phyloP scores from a whole-genome alignment of 306 rosid species.

The Lathyrus aphaca region DNA sequence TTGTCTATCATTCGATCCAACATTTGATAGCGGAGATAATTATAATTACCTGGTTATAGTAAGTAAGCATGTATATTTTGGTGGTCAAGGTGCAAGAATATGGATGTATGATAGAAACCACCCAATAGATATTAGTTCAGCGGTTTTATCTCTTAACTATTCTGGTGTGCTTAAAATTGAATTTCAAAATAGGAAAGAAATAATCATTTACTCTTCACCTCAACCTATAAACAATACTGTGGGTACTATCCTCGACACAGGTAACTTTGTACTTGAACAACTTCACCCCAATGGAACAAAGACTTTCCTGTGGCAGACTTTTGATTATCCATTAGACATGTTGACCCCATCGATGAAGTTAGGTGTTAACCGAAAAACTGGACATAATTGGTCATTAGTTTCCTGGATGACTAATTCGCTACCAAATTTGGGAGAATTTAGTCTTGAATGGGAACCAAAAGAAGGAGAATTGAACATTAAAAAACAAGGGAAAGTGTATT shows the following conservation, averaged over 20 bases:
- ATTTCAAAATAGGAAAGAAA: background rate
- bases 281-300: constrained; percentile 19
- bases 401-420: background rate
- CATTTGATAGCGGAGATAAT: too few species aligned
- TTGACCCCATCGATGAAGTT: constrained; percentile 39
- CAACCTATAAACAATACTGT: background rate
- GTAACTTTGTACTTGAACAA: constrained; percentile 34
- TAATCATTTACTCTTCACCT: constrained; percentile 24
- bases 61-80: fast-evolving
- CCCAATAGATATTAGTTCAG: background rate
- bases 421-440: background rate
- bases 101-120: background rate
- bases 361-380: constrained; percentile 29
- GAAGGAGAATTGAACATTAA: background rate
- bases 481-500: background rate
- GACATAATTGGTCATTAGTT: background rate
- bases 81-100: too few species aligned
- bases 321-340: constrained; percentile 28
- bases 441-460: constrained; percentile 17
- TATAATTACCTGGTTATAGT: background rate
- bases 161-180: constrained; percentile 32
- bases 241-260: constrained; percentile 13
- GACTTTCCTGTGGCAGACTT: constrained; percentile 36
- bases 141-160: background rate
- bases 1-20: background rate